These are phyloP conservation scores for Fusarium zealandicum DNA, from an alignment of 2,329 filamentous ascomycete genomes.

Conservation along the genomic window DNA sequence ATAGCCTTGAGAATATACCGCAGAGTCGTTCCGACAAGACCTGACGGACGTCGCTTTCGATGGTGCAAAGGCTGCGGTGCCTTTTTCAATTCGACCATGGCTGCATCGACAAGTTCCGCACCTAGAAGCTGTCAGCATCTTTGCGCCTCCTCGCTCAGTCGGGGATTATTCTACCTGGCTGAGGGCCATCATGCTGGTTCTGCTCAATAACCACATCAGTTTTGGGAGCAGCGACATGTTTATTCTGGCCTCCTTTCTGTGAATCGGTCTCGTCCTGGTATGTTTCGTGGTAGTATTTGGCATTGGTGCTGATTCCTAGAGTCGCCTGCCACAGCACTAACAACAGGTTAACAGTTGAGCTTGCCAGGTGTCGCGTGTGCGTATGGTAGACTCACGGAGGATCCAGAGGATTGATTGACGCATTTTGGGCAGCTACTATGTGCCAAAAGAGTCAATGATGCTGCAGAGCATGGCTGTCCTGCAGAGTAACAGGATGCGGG, in stretches of 20 bases:
- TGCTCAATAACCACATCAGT: slow-evolving; percentile 43
- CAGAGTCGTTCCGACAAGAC: slow-evolving; percentile 53
- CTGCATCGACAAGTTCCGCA: slow-evolving; percentile 61
- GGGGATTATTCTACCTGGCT: slow-evolving; percentile 48
- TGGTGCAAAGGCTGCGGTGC: slow-evolving; percentile 55
- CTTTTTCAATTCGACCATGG: slow-evolving; percentile 58
- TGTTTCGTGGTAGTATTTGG: slow-evolving; percentile 48
- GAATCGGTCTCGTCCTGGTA: slow-evolving; percentile 43
- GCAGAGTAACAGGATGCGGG: slow-evolving; percentile 19
- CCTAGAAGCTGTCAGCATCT: slow-evolving; percentile 47
- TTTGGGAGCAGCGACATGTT: slow-evolving; percentile 45
- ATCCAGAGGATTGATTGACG: slow-evolving; percentile 51
- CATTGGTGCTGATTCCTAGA: slow-evolving; percentile 48
- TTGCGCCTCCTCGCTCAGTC: slow-evolving; percentile 1
- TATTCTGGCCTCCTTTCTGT: slow-evolving; percentile 39
- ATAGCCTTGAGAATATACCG: slow-evolving; percentile 57
- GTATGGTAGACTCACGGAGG: slow-evolving; percentile 46
- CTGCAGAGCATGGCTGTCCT: slow-evolving; percentile 43
- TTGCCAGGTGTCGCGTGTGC: slow-evolving; percentile 34
- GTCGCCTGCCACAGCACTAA: slow-evolving; percentile 58
- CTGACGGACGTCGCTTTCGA: slow-evolving; percentile 53
- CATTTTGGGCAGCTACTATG: slow-evolving; percentile 51
- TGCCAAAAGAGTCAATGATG: slow-evolving; percentile 37
- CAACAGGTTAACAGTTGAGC: slow-evolving; percentile 34
- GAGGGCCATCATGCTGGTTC: slow-evolving; percentile 38